Conservation (phyloP, 306 rosid species). For the Adenanthera pavonina region DNA sequence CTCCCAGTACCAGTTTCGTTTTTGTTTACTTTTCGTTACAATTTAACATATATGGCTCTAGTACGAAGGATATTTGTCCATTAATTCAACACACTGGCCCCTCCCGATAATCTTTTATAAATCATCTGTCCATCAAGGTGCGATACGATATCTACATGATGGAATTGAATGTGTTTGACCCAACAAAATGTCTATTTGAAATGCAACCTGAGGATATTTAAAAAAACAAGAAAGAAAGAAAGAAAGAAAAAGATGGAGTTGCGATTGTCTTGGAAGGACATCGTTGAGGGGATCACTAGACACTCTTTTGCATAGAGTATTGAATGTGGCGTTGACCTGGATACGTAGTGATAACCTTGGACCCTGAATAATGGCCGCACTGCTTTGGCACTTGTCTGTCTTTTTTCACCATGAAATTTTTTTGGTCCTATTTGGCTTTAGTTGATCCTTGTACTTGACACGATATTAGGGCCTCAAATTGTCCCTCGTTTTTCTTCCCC, state of each 20-base stretch:
- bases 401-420: not conserved
- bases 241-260: not conserved
- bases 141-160: not conserved
- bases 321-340: no score
- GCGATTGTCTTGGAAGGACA: no score
- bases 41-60: no score
- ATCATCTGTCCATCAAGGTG: constrained; percentile 18
- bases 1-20: no score
- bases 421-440: constrained; percentile 12
- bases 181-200: constrained; percentile 5
- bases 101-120: constrained; percentile 29
- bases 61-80: no score
- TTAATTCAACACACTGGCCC: not conserved
- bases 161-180: no score
- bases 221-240: no score
- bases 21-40: no score
- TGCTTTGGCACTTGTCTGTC: not conserved
- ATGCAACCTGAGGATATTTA: not conserved
- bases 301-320: no score
- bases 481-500: constrained; percentile 5
- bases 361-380: not conserved
- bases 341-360: not conserved
- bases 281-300: no score
- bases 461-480: not conserved
- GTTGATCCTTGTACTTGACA: not conserved